phyloP scores from a whole-genome alignment of 2,329 filamentous ascomycete genomes.

The Penicillium sp. region DNA sequence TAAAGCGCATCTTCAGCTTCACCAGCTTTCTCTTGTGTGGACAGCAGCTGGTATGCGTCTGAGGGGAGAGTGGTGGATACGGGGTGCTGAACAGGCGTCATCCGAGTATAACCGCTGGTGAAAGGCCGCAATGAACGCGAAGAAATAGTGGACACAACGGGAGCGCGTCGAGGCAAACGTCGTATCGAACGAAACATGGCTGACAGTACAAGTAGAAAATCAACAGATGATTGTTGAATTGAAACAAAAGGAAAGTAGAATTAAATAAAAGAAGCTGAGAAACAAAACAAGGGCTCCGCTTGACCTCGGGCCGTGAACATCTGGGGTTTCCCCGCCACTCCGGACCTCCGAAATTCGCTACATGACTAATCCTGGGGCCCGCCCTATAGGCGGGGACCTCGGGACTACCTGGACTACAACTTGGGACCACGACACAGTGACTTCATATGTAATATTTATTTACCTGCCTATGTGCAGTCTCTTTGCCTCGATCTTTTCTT shows the following conservation, averaged over 20 bases:
- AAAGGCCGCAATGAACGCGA: slow-evolving; percentile 35
- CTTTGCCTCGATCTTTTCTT: no score
- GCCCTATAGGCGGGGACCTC: no score
- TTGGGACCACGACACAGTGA: background rate
- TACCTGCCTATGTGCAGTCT: background rate
- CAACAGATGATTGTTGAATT: background rate
- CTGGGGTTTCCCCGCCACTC: slow-evolving; percentile 11
- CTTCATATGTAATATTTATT: background rate
- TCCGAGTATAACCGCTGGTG: slow-evolving; percentile 45
- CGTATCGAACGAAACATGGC: slow-evolving; percentile 41
- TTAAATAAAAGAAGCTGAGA: background rate
- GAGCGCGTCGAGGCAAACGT: slow-evolving; percentile 37
- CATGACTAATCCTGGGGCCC: background rate
- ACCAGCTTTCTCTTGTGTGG: slow-evolving; percentile 74
- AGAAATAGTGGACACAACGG: slow-evolving; percentile 21
- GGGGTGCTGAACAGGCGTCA: slow-evolving; percentile 62
- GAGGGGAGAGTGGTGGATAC: slow-evolving; percentile 62
- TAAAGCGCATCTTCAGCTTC: slow-evolving; percentile 81
- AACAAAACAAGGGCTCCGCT: background rate
- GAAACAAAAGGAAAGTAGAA: background rate
- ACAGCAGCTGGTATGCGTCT: slow-evolving; percentile 82
- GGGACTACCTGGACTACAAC: background rate
- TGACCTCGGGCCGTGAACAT: slow-evolving; percentile 12
- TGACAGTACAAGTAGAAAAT: background rate
- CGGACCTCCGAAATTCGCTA: slow-evolving; percentile 3